phyloP scores from a whole-genome alignment of 257 asterid genomes.

The Mitragyna speciosa region DNA sequence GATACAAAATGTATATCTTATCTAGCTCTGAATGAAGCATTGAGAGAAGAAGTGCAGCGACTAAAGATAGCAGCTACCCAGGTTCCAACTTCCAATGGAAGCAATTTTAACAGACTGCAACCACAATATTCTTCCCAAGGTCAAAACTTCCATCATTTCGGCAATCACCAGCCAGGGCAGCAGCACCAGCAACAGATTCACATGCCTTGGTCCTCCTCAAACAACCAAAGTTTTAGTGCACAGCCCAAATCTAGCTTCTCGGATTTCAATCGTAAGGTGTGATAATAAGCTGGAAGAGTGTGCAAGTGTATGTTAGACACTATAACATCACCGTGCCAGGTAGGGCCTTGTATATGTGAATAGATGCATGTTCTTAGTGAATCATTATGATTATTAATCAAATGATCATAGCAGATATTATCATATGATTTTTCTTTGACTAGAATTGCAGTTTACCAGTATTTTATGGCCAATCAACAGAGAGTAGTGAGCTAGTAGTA shows the following conservation, averaged over 20 bases:
- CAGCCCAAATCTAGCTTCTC: slow-evolving; percentile 41
- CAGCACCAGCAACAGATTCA: slow-evolving; percentile 43
- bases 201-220: slow-evolving; percentile 34
- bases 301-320: neutral
- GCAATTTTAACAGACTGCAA: slow-evolving; percentile 31
- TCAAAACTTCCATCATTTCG: slow-evolving; percentile 40
- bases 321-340: slow-evolving; percentile 4
- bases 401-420: neutral
- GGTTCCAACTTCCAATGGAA: slow-evolving; percentile 46
- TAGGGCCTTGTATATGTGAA: slow-evolving; percentile 18
- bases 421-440: neutral
- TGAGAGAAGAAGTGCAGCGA: slow-evolving; percentile 75
- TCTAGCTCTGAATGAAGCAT: slow-evolving; percentile 73
- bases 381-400: neutral
- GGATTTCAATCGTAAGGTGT: slow-evolving; percentile 46
- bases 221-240: slow-evolving; percentile 32
- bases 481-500: neutral
- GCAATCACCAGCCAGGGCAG: slow-evolving; percentile 42
- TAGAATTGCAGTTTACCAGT: neutral
- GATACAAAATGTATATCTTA: neutral
- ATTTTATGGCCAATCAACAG: neutral
- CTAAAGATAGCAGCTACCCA: slow-evolving; percentile 77
- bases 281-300: neutral
- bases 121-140: slow-evolving; percentile 49
- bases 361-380: slow-evolving; percentile 5